Evolutionary conservation across 2,329 filamentous ascomycete species (phyloP).

Genomic region (Zalaria obscura): DNA sequence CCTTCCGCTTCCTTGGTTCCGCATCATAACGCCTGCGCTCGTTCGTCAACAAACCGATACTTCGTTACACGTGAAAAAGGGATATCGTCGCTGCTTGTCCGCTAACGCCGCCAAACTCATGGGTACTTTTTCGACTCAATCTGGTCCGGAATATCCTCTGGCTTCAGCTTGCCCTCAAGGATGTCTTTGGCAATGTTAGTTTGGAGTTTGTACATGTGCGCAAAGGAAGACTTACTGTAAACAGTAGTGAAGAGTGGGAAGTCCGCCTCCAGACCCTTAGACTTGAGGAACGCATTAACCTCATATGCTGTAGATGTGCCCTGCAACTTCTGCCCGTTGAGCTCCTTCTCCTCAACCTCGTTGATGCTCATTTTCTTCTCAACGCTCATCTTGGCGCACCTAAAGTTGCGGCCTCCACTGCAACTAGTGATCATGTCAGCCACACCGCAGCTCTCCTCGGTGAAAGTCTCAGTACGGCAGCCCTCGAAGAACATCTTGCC

Average conservation of each 20-base stretch:
- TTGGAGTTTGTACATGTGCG: neutral
- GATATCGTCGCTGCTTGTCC: neutral
- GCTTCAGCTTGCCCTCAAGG: slow-evolving; percentile 58
- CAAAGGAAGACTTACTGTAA: slow-evolving; percentile 34
- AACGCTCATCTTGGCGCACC: slow-evolving; percentile 79
- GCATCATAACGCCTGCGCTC: no score
- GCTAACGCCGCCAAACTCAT: neutral
- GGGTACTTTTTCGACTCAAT: slow-evolving; percentile 18
- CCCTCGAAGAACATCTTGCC: slow-evolving; percentile 88
- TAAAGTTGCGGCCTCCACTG: slow-evolving; percentile 83
- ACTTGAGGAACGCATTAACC: slow-evolving; percentile 77
- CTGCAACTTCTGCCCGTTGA: slow-evolving; percentile 95
- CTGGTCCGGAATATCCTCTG: slow-evolving; percentile 67
- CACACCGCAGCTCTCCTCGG: slow-evolving; percentile 89
- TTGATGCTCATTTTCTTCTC: slow-evolving; percentile 66
- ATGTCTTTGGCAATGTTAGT: slow-evolving; percentile 39
- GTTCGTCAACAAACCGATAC: no score
- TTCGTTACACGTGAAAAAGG: no score
- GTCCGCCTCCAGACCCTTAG: slow-evolving; percentile 60
- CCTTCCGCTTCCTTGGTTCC: no score
- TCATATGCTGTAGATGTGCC: slow-evolving; percentile 85
- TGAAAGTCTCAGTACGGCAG: slow-evolving; percentile 73
- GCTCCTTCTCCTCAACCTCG: slow-evolving; percentile 75
- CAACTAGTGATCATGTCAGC: slow-evolving; percentile 93
- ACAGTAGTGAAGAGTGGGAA: slow-evolving; percentile 92